Evolutionary conservation across 179 eudicot species (phyloP).

Genomic region (Spinacia oleracea): DNA sequence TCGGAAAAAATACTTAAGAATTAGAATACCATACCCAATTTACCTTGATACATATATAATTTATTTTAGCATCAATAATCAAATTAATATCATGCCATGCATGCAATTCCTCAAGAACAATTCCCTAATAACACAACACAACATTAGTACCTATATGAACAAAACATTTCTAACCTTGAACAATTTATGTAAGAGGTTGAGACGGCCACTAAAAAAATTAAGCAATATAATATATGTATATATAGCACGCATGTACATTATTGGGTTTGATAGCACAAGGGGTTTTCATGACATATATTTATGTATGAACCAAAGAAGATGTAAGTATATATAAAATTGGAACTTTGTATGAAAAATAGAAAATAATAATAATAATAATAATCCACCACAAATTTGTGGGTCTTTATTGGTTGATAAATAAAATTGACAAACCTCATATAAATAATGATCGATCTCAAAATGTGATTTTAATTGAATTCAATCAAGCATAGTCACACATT

Average conservation of each 20-base stretch:
- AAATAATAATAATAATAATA: not conserved
- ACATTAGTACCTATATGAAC: constrained; percentile 12
- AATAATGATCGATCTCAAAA: constrained; percentile 14
- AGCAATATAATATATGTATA: not conserved
- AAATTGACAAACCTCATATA: constrained; percentile 12
- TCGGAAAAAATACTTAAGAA: too few relatives aligned
- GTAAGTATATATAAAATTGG: not conserved
- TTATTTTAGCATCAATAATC: too few relatives aligned
- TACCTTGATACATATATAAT: too few relatives aligned
- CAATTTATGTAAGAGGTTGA: too few relatives aligned
- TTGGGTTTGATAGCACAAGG: not conserved
- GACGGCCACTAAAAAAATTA: too few relatives aligned
- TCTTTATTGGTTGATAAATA: constrained; percentile 14
- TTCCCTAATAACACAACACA: constrained; percentile 13
- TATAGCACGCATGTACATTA: constrained; percentile 2
- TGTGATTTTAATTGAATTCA: not conserved
- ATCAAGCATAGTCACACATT: constrained; percentile 54
- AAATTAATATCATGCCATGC: too few relatives aligned
- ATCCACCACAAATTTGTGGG: constrained; percentile 14
- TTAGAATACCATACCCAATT: too few relatives aligned
- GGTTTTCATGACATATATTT: not conserved
- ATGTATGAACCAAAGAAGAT: not conserved
- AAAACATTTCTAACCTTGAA: not conserved
- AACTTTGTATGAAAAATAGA: not conserved
- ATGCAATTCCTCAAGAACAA: too few relatives aligned